Percentiles rank a stretch among this genome's conserved stretches.
These are phyloP conservation scores for Diaporthe capsici DNA, from an alignment of 2,329 filamentous ascomycete species.

Conservation along the genomic window DNA sequence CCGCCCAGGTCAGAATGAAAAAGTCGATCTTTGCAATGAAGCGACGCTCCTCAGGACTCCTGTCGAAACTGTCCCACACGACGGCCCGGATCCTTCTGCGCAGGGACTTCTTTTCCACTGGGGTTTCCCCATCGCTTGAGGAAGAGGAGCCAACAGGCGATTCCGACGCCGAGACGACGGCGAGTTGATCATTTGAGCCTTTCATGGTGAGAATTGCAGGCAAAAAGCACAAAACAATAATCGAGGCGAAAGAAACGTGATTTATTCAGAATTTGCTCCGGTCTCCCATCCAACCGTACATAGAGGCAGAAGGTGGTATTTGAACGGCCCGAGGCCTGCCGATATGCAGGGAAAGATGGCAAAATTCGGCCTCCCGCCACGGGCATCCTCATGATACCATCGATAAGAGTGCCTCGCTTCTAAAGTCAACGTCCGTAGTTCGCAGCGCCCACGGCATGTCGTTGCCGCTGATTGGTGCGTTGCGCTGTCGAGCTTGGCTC, in stretches of 20 bases:
- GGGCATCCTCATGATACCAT: slow-evolving; percentile 36
- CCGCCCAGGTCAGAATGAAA: slow-evolving; percentile 45
- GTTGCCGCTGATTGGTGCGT: slow-evolving; percentile 35
- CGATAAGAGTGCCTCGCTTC: slow-evolving; percentile 16
- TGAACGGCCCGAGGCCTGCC: neutral
- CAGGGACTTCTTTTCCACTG: slow-evolving; percentile 38
- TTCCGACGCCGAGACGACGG: slow-evolving; percentile 7
- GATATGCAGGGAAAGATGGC: neutral
- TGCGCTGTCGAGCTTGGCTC: slow-evolving; percentile 14
- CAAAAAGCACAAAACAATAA: no score
- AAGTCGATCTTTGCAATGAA: slow-evolving; percentile 44
- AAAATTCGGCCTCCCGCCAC: neutral
- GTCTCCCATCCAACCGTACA: neutral
- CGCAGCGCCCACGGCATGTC: neutral
- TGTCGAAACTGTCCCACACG: slow-evolving; percentile 43
- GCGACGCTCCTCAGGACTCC: slow-evolving; percentile 37
- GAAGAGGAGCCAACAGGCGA: neutral
- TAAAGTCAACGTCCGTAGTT: neutral
- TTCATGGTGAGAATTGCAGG: slow-evolving; percentile 13
- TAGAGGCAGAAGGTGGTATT: neutral
- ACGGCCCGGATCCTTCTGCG: slow-evolving; percentile 44
- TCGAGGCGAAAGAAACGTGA: neutral
- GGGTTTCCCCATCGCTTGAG: neutral
- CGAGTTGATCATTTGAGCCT: neutral
- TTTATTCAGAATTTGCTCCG: neutral